Evolutionary conservation across 768 basidiomycete genomes (phyloP), one percentile per base, ranked within the genome.

Genomic region (Boletales sp.): DNA sequence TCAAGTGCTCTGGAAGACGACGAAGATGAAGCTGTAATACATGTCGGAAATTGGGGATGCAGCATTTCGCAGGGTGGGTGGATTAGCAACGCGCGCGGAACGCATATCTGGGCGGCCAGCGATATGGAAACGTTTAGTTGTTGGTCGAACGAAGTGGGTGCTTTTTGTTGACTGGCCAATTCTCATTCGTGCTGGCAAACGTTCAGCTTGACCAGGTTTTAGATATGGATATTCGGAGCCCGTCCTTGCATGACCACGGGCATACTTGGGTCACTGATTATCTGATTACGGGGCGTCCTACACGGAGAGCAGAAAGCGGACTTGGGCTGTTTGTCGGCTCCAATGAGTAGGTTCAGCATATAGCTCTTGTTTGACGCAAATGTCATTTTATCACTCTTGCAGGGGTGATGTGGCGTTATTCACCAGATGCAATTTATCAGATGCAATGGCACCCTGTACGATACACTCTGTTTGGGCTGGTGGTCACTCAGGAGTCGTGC

Each of bases 41-140:
- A 86, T 39, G 87, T 93, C 19, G 88, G 86, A n/a, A 92, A 92
- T 55, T 90, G 86, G 82, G 90, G 87, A 2, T 83, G 82, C 60
- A 91, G 86, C 60, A 71, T 91, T 51, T 84, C 86, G 0, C 87
- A 89, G 61, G 82, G 80, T 8, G 91, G 84, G 2, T 88, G 84
- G 86, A 76, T 80, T 44, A 62, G 71, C 17, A 53, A 62, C 17
- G 43, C 62, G 30, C 48, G 63, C 19, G 64, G 67, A 5, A 69
- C 70, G 29, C 70, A 65, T 41, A 73, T 93, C 8, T 97, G 93
- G 92, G 87, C 86, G 19, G 78, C 82, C 11, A 94, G 90, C 55
- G 94, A 97, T 69, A 97, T 97, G 94, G 93, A 97, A 67, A 92
- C 89, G 0, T 87, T 94, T 56, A 87, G 87, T 48, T 76, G 81